Evolutionary conservation across 768 basidiomycete genomes (phyloP).

Genomic region (Suillus plorans): DNA sequence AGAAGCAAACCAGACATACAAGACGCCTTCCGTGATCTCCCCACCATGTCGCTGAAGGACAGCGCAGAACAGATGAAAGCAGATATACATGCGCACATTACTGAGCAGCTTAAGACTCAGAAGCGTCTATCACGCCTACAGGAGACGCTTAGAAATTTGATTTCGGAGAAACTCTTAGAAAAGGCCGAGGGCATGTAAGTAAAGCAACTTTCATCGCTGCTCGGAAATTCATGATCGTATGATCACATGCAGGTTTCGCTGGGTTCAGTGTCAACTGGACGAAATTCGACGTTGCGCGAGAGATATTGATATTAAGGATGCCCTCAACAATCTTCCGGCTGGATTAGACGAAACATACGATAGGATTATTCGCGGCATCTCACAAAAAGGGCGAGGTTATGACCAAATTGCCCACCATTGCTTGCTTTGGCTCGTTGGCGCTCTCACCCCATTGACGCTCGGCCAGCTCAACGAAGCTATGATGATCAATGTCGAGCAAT

Average conservation of each 20-base stretch:
- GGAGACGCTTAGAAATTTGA: background rate
- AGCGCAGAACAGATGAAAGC: background rate
- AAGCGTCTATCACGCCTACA: background rate
- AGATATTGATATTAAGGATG: too few species aligned
- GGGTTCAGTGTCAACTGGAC: slow-evolving; percentile 11
- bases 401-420: background rate
- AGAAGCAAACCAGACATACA: background rate
- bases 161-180: background rate
- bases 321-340: slow-evolving; percentile 12
- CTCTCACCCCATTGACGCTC: slow-evolving; percentile 1
- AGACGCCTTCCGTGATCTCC: background rate
- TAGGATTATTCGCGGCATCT: slow-evolving; percentile 16
- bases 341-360: slow-evolving; percentile 23
- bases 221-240: background rate
- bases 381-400: background rate
- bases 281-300: too few species aligned
- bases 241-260: slow-evolving; percentile 4
- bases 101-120: background rate
- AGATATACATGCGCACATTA: slow-evolving; percentile 4
- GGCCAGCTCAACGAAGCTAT: background rate
- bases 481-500: background rate
- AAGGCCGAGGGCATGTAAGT: slow-evolving; percentile 11
- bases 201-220: background rate
- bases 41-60: slow-evolving; percentile 4
- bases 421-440: background rate